Percentiles rank a stretch among this genome's conserved stretches.
phyloP scores from a whole-genome alignment of 169 alveolate genomes.

The Eimeria acervulina region DNA sequence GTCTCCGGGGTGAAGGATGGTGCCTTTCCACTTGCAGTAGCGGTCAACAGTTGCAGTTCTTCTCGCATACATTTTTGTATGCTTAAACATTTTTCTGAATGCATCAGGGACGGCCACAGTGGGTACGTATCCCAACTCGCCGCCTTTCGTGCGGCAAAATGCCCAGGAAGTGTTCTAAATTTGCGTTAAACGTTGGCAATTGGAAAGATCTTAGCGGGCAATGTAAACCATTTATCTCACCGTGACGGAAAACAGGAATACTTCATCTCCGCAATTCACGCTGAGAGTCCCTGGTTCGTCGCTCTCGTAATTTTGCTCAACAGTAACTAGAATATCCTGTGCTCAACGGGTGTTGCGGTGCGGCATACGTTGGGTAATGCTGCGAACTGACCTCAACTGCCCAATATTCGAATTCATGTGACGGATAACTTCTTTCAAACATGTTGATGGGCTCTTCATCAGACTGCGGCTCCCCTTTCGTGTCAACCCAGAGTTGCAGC shows the following conservation, averaged over 20 bases:
- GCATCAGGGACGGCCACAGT: constrained; percentile 49
- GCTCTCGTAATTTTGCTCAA: constrained; percentile 63
- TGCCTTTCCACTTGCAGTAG: constrained; percentile 41
- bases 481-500: background rate
- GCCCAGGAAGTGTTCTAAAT: constrained; percentile 53
- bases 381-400: constrained; percentile 39
- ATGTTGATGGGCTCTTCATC: background rate
- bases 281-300: constrained; percentile 50
- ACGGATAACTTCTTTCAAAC: constrained; percentile 6
- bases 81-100: constrained; percentile 53
- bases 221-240: background rate
- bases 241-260: constrained; percentile 34
- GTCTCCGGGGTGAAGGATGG: constrained; percentile 1
- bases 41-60: constrained; percentile 47
- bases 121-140: constrained; percentile 55
- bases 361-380: background rate
- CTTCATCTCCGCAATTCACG: constrained; percentile 24
- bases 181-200: background rate
- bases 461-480: background rate
- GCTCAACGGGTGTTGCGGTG: background rate
- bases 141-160: constrained; percentile 24
- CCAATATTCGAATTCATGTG: constrained; percentile 51
- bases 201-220: background rate
- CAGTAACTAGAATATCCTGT: constrained; percentile 47
- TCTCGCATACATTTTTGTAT: constrained; percentile 51